These are phyloP conservation scores for Eucalyptus polyanthemos DNA, from an alignment of 345 rosid species.

Conservation along the genomic window DNA sequence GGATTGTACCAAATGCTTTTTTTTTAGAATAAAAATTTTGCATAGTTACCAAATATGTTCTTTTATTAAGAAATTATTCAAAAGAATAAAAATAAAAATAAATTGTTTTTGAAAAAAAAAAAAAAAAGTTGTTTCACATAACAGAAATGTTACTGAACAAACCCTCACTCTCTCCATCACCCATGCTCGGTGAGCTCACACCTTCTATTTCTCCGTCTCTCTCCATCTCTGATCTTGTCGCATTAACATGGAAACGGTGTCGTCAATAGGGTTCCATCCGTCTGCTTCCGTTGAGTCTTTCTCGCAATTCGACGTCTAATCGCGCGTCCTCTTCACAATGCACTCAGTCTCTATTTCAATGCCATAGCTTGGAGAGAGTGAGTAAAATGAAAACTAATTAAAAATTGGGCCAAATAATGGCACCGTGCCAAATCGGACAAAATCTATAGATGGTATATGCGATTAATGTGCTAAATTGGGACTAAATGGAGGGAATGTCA, in stretches of 20 bases:
- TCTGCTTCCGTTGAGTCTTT: background rate
- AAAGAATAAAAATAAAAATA: too few relatives aligned
- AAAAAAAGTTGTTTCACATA: rapidly evolving
- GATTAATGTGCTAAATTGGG: background rate
- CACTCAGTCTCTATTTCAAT: background rate
- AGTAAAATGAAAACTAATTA: background rate
- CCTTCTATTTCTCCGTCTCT: background rate
- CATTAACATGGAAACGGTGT: background rate
- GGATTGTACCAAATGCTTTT: too few relatives aligned
- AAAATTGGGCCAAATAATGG: background rate
- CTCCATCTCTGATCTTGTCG: background rate
- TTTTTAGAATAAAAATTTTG: too few relatives aligned
- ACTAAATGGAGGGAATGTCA: background rate
- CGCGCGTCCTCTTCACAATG: background rate
- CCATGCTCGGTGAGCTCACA: background rate
- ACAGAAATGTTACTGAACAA: rapidly evolving
- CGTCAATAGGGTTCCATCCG: background rate
- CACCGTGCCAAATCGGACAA: background rate
- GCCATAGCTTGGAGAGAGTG: background rate
- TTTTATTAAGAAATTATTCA: too few relatives aligned
- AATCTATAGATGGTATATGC: background rate
- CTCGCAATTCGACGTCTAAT: background rate
- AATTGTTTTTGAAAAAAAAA: rapidly evolving
- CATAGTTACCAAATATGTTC: rapidly evolving
- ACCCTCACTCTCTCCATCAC: background rate